Evolutionary conservation across 2,329 filamentous ascomycete species (phyloP), one percentile per base, ranked within the genome.

Genomic region (Colletotrichum camelliae): DNA sequence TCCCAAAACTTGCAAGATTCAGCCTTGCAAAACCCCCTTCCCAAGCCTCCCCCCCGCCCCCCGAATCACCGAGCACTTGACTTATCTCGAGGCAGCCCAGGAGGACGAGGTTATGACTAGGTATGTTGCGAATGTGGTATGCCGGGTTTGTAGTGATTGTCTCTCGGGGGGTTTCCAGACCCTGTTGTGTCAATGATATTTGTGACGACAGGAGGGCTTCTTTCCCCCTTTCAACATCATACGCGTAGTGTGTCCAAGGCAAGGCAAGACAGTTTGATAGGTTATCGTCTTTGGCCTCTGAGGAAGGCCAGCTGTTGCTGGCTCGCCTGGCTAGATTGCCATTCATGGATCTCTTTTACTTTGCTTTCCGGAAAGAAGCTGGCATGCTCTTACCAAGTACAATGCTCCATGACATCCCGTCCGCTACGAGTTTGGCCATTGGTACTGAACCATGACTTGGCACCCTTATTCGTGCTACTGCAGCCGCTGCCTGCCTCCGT

Each of bases 1-100:
- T 61, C 57, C 58, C 74, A 72, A 75, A 21, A 48, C 66, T 58
- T 67, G 52, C 70, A 71, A 60, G 61, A 58, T 29, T 35, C 66
- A 76, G 67, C 72, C 72, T 71, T 71, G 66, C 66, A 70, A 75
- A 76, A 66, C 61, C 35, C 35, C 37, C 66, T 70, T 43, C 71
- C 10, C 37, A 39, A 37, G 43, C n/a, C 43, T 52, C 43, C n/a
- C 43, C 43, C n/a, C n/a, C 10, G 2, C 43, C 35, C 39, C 39
- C 35, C 57, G n/a, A 61, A 60, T 61, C 43, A 65, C 16, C 21
- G 21, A 64, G 39, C 43, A 67, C 39, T 35, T 10, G 21, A 67
- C 39, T 35, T 10, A 24, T 33, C 61, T 65, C 16, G 61, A 35
- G 33, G 18, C 10, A 24, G 35, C 37, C 33, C 21, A 52, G 55